Conservation (phyloP, 2,329 filamentous ascomycete genomes). For the Chalaropsis thielavioides region DNA sequence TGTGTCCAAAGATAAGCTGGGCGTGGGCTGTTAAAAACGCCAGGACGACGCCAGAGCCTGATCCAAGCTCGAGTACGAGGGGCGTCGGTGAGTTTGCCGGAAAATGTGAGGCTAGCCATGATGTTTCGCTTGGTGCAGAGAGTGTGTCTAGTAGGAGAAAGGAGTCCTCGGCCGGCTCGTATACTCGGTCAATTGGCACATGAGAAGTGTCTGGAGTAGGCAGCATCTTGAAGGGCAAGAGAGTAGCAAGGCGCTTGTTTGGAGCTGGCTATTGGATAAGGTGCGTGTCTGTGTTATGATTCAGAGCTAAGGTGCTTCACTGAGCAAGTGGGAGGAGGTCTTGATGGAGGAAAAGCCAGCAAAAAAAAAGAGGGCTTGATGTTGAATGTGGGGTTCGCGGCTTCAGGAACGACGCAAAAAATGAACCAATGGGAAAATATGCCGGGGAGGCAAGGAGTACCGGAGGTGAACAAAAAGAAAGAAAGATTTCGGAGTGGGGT, state of each 20-base stretch:
- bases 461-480: neutral
- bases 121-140: constrained; percentile 51
- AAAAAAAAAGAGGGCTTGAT: neutral
- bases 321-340: no score
- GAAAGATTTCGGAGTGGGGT: neutral
- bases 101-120: constrained; percentile 56
- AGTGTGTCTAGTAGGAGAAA: constrained; percentile 88
- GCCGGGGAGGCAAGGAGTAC: neutral
- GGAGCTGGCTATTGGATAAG: neutral
- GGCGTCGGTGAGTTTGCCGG: constrained; percentile 30
- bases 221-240: constrained; percentile 45
- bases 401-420: neutral
- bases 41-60: constrained; percentile 86
- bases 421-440: neutral
- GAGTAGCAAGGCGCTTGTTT: neutral
- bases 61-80: constrained; percentile 71
- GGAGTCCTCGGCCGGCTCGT: constrained; percentile 92
- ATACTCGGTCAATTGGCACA: constrained; percentile 74
- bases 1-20: constrained; percentile 53
- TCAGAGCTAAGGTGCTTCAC: no score
- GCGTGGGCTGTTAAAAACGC: constrained; percentile 74
- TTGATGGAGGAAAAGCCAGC: no score
- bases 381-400: constrained; percentile 9
- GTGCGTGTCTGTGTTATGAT: no score
- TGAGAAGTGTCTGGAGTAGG: constrained; percentile 89